Conservation (phyloP, 2,329 filamentous ascomycete species). For the Trichothecium sympodiale region DNA sequence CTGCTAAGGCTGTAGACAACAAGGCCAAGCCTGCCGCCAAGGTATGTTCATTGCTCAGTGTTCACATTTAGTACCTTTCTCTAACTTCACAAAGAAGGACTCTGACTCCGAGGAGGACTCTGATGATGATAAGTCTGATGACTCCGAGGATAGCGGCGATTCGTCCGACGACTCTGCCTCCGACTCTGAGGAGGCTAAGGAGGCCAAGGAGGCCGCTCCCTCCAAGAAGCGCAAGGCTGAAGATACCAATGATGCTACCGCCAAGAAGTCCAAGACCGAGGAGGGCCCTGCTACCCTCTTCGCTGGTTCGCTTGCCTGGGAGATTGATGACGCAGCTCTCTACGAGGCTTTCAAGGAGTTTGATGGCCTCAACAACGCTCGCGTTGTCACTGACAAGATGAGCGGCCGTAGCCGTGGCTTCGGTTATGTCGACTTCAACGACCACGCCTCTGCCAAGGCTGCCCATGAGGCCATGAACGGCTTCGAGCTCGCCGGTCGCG, state of each 20-base stretch:
- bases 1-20: constrained; percentile 18
- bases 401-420: constrained; percentile 81
- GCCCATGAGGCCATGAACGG: constrained; percentile 68
- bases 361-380: constrained; percentile 59
- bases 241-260: constrained; percentile 34
- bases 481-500: constrained; percentile 61
- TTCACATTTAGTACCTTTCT: background rate
- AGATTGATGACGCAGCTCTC: constrained; percentile 74
- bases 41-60: constrained; percentile 12
- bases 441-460: constrained; percentile 54
- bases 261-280: constrained; percentile 61
- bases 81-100: constrained; percentile 16
- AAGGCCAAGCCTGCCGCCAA: constrained; percentile 14
- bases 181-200: constrained; percentile 21
- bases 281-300: constrained; percentile 57
- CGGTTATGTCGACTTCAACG: constrained; percentile 82
- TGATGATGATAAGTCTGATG: constrained; percentile 20
- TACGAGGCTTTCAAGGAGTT: constrained; percentile 71
- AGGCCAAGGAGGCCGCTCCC: constrained; percentile 23
- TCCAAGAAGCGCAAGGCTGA: constrained; percentile 39
- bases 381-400: constrained; percentile 75
- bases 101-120: constrained; percentile 22
- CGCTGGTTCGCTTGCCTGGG: constrained; percentile 85
- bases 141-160: constrained; percentile 19
- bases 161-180: constrained; percentile 16